Evolutionary conservation across 1,139 yeast species (phyloP), one percentile per base, ranked within the genome.

Genomic region (Tardiomyces blankii): DNA sequence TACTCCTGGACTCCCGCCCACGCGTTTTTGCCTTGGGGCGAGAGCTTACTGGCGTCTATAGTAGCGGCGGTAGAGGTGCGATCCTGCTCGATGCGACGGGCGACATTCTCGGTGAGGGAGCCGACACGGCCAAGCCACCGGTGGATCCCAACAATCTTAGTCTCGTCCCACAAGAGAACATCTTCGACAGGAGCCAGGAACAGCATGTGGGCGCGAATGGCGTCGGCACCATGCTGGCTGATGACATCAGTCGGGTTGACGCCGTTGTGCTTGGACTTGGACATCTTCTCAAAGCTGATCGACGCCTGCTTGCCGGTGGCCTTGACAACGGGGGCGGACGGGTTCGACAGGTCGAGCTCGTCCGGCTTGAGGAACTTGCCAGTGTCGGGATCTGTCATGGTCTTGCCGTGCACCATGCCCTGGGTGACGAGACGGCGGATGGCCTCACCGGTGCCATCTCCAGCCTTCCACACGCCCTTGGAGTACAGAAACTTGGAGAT

Each of bases 381-480:
- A 40, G 74, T 81, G 0, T 63, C 65, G 1, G 96, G 93, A 54
- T 88, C 82, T 12, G 73, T 69, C 54, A 63, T 84, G 0, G 98
- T 91, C 58, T 77, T 79, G 1, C 97, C 97, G 54, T 89, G 96
- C 3, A 91, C 98, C 98, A 91, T 91, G 14, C 98, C 98, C 61
- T 89, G 98, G 1, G 97, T 89, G 1, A 91, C 80, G 40, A 91
- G 69, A 49, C 75, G 77, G 46, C 68, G 74, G 55, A 91, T 78
- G 1, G 98, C 97, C 59, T 91, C 98, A 33, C 85, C 86, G 12
- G 67, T 66, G 43, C 68, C 57, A 14, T 59, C 59, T 3, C 75
- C 69, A 12, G 77, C 78, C 43, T 70, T 67, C 77, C 81, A 77
- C 71, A 80, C 73, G 40, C 76, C 62, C 0, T 81, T 81, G 44